Percentiles rank a stretch among this genome's conserved stretches.
Conservation (phyloP, 1,284 basidiomycete genomes). For the Puccinia novopanici region DNA sequence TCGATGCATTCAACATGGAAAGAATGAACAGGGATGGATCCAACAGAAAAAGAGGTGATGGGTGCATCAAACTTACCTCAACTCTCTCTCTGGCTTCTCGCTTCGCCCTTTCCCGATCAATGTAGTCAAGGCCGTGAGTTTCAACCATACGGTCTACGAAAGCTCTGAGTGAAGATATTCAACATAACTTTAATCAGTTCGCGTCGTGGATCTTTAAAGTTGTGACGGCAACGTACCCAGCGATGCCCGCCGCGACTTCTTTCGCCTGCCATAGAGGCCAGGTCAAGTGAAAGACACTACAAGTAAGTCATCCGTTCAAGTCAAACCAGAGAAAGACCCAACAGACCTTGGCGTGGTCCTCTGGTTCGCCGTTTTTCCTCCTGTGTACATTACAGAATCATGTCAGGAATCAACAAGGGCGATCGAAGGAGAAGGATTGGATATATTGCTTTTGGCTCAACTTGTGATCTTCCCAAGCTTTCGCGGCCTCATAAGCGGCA, state of each 20-base stretch:
- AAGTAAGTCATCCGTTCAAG: background rate
- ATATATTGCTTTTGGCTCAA: slow-evolving; percentile 26
- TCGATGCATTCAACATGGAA: background rate
- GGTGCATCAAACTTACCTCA: slow-evolving; percentile 7
- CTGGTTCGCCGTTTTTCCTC: slow-evolving; percentile 44
- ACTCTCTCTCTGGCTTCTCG: slow-evolving; percentile 25
- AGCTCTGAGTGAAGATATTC: slow-evolving; percentile 8
- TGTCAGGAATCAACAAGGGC: background rate
- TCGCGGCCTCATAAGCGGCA: slow-evolving; percentile 48
- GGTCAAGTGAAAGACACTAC: background rate
- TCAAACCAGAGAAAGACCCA: background rate
- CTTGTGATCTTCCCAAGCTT: slow-evolving; percentile 50
- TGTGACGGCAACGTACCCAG: slow-evolving; percentile 26
- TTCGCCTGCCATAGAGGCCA: slow-evolving; percentile 24
- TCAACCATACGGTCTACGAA: slow-evolving; percentile 53
- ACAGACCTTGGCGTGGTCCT: slow-evolving; percentile 42
- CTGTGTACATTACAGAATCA: background rate
- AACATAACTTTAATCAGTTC: background rate
- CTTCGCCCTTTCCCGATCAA: slow-evolving; percentile 48
- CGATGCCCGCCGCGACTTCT: slow-evolving; percentile 47
- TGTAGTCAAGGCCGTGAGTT: slow-evolving; percentile 52
- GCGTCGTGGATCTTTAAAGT: background rate
- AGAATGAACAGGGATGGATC: background rate
- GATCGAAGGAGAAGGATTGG: background rate
- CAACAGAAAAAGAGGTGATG: background rate